These are phyloP conservation scores for Leccinum obscurum DNA, from an alignment of 768 basidiomycete species.

Conservation along the genomic window DNA sequence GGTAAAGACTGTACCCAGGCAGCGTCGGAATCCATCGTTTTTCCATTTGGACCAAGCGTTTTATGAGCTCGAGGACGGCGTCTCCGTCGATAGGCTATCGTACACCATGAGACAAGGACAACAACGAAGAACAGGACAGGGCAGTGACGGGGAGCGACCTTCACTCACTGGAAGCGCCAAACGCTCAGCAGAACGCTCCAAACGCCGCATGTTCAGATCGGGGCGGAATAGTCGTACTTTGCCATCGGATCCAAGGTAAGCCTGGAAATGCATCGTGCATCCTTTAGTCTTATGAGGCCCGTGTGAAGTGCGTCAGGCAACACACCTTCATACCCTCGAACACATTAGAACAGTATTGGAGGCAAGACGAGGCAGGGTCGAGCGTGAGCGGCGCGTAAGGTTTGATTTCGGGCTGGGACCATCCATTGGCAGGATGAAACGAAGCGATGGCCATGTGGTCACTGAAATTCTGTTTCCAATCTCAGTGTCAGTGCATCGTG, in stretches of 20 bases:
- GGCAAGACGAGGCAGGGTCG: constrained; percentile 49
- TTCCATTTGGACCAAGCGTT: constrained; percentile 69
- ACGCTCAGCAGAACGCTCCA: constrained; percentile 66
- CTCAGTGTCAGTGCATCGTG: background rate
- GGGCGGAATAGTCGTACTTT: constrained; percentile 80
- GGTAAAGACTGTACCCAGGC: constrained; percentile 80
- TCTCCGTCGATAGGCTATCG: constrained; percentile 45
- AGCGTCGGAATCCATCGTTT: constrained; percentile 80
- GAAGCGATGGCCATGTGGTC: constrained; percentile 78
- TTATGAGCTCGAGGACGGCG: constrained; percentile 51
- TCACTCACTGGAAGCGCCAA: constrained; percentile 67
- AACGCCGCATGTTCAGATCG: constrained; percentile 80
- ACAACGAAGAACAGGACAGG: background rate
- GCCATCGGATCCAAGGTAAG: constrained; percentile 67
- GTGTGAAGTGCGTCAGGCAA: no score
- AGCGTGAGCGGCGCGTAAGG: constrained; percentile 62
- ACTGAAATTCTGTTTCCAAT: constrained; percentile 20
- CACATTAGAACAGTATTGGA: no score
- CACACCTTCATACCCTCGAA: no score
- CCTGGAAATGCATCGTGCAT: no score
- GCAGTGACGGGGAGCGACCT: background rate
- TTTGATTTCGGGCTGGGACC: constrained; percentile 72
- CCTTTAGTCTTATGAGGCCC: no score
- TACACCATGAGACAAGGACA: no score
- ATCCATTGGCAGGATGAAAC: constrained; percentile 64